phyloP scores from a whole-genome alignment of 805 yeast genomes.

The Teunomyces stri region DNA sequence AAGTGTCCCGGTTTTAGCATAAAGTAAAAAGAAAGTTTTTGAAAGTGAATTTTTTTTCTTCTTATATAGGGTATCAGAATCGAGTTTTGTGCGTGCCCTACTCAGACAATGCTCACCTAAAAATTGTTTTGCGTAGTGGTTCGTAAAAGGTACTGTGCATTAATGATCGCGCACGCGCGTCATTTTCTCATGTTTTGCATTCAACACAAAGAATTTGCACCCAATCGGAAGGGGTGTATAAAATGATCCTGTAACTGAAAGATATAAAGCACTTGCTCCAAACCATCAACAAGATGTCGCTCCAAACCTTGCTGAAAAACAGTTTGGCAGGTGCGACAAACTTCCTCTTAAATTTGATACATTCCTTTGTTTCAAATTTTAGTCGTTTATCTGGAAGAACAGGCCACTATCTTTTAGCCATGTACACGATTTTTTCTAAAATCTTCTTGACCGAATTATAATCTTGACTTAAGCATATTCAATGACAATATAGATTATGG shows the following conservation, averaged over 20 bases:
- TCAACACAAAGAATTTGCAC: not conserved
- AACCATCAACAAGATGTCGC: not conserved
- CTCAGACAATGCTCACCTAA: not conserved
- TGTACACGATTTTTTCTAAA: not conserved
- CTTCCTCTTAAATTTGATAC: not conserved
- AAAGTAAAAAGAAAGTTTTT: not conserved
- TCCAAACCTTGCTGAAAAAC: not conserved
- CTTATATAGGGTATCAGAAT: not conserved
- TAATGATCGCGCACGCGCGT: not conserved
- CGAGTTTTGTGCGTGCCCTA: not conserved
- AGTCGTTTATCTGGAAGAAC: not conserved
- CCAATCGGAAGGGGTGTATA: not conserved
- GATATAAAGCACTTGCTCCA: no score
- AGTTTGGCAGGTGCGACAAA: not conserved
- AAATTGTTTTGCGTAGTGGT: not conserved
- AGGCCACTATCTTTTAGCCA: not conserved
- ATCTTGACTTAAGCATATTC: not conserved
- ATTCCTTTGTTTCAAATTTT: not conserved
- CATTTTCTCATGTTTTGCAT: not conserved
- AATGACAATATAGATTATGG: not conserved
- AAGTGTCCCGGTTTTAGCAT: conserved; percentile 11
- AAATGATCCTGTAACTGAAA: not conserved
- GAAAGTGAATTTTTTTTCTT: not conserved
- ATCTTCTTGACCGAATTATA: not conserved
- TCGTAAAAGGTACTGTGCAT: not conserved